Conservation (phyloP, 768 basidiomycete genomes). For the Macrolepiota fuliginosa region DNA sequence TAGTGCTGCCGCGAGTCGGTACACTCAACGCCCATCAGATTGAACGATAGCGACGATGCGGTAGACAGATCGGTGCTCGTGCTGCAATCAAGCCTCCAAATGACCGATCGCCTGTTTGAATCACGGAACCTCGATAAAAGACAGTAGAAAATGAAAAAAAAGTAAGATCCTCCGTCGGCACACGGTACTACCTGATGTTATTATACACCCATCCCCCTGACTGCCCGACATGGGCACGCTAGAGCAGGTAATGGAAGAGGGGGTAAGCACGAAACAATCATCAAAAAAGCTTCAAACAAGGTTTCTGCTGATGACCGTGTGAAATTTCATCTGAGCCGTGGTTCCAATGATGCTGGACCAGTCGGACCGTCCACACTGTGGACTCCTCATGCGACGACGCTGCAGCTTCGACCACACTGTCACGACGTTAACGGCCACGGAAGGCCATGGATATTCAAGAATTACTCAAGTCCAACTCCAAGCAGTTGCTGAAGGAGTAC, state of each 20-base stretch:
- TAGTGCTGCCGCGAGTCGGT: background rate
- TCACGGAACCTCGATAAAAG: background rate
- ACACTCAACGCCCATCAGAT: background rate
- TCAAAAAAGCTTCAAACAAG: background rate
- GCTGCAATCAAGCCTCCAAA: background rate
- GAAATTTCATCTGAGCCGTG: conserved; percentile 4
- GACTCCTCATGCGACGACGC: conserved; percentile 6
- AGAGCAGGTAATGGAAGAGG: background rate
- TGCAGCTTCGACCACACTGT: background rate
- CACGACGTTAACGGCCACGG: background rate
- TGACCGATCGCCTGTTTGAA: background rate
- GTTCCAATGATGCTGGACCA: conserved; percentile 4
- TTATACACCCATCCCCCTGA: background rate
- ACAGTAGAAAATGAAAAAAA: background rate
- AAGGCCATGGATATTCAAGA: conserved; percentile 34
- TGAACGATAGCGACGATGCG: background rate
- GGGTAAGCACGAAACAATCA: background rate
- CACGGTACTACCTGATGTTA: background rate
- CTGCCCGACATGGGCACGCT: background rate
- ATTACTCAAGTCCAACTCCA: conserved; percentile 43
- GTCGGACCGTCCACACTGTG: conserved; percentile 11
- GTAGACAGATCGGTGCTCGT: background rate
- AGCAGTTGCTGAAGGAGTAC: conserved; percentile 49
- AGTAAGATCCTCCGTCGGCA: background rate
- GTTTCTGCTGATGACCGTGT: conserved; percentile 10